Base-by-base conservation (phyloP, 2,329 filamentous ascomycete species). In the Ceratocystis ficicola region DNA sequence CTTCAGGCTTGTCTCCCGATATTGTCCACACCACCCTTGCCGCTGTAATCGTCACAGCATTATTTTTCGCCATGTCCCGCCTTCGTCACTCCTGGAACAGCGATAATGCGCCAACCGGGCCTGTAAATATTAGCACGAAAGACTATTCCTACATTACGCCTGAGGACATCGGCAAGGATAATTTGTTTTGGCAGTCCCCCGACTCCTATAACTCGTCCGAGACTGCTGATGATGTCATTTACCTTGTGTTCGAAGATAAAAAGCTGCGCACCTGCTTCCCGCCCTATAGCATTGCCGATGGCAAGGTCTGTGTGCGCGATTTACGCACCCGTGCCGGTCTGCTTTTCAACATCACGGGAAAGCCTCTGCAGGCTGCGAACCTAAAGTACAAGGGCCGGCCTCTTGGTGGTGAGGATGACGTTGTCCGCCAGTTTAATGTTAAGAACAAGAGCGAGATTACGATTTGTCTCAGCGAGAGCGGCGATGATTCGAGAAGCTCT, bases 81-180 rank as follows among this genome's bases (percentile, higher is more conserved):
- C 83, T 79, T 73, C 78, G 79, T 69, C 82, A 79, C 77, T 77
- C 77, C 8, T 67, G 62, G 72, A 72, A 76, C 67, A 74, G 76
- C 46, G 77, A 77, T 59, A 77, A 60, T 50, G 79, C 52, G 75
- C 80, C 62, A 44, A 44, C 22, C 25, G 66, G 60, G 12, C 63
- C 66, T 8, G 44, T 85, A 41, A 80, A 85, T 69, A 85, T 92
- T 68, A 88, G 84, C 70, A 87, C 90, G 70, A 83, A 86, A 44
- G 88, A 92, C 76, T 93, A 86, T 74, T 87, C 84, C 73, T 92
- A 93, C 77, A 91, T 92, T 72, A 90, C 88, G n/a, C 85, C 86
- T 32, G 84, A 89, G 71, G 88, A 92, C 71, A 74, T 91, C 48
- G 79, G 83, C 68, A 75, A 32, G 12, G 60, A 64, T 15, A 44